Conservation (phyloP, 164 flowering plant species). For the Vitis labrusca region DNA sequence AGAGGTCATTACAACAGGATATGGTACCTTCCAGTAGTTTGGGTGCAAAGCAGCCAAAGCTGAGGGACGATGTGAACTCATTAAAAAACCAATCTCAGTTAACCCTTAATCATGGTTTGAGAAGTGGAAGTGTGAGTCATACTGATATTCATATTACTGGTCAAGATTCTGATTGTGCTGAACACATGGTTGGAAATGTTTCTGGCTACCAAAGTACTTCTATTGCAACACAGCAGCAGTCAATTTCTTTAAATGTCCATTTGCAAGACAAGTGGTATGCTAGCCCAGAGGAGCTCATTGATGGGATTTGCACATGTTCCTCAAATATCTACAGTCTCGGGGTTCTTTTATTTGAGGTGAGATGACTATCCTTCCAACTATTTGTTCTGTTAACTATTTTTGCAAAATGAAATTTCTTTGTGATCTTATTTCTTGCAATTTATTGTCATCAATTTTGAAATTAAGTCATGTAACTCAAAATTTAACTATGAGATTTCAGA, state of each 20-base stretch:
- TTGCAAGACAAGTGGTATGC: slow-evolving; percentile 79
- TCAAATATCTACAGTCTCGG: slow-evolving; percentile 82
- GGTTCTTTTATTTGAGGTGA: slow-evolving; percentile 90
- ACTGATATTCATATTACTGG: slow-evolving; percentile 10
- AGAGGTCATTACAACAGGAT: slow-evolving; percentile 34
- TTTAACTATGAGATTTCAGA: background rate
- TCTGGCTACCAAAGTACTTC: slow-evolving; percentile 15
- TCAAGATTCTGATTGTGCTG: slow-evolving; percentile 16
- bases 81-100: slow-evolving; percentile 20
- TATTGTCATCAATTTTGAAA: background rate
- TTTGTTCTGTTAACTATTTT: background rate
- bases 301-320: slow-evolving; percentile 36
- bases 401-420: background rate
- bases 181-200: slow-evolving; percentile 17
- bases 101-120: slow-evolving; percentile 20
- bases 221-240: slow-evolving; percentile 12
- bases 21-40: slow-evolving; percentile 2
- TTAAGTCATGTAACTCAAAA: background rate
- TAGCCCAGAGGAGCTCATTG: slow-evolving; percentile 61
- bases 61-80: slow-evolving; percentile 24
- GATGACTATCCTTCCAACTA: slow-evolving; percentile 3
- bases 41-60: slow-evolving; percentile 37
- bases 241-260: slow-evolving; percentile 18
- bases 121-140: slow-evolving; percentile 13
- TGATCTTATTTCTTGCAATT: background rate